Evolutionary conservation across 75 land plant species (phyloP).

Genomic region (Picea glauca): DNA sequence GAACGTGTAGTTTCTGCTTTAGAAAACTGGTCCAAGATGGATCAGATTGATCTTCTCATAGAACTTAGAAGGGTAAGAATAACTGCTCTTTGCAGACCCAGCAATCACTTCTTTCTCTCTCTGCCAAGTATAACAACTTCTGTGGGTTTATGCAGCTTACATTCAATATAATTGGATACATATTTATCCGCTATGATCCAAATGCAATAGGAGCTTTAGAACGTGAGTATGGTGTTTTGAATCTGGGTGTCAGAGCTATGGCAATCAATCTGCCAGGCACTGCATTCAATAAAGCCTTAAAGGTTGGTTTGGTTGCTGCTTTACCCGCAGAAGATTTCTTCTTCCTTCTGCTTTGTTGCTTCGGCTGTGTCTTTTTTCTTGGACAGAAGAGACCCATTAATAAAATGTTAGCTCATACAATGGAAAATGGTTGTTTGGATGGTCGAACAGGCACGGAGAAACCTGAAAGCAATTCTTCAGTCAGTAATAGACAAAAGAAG

Average conservation of each 20-base stretch:
- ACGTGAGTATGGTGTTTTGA: constrained; percentile 43
- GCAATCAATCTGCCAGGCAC: constrained; percentile 76
- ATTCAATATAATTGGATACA: constrained; percentile 58
- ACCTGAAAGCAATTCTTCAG: constrained; percentile 49
- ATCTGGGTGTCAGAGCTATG: constrained; percentile 73
- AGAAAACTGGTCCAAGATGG: constrained; percentile 49
- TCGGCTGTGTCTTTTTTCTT: background rate
- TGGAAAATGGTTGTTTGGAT: constrained; percentile 2
- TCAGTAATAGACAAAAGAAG: constrained; percentile 39
- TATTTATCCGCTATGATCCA: constrained; percentile 51
- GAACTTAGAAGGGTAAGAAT: constrained; percentile 32
- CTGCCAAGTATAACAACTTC: background rate
- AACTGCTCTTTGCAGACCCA: background rate
- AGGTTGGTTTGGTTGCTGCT: constrained; percentile 38
- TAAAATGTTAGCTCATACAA: background rate
- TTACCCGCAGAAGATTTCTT: background rate
- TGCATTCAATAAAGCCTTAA: constrained; percentile 62
- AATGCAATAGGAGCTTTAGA: constrained; percentile 40
- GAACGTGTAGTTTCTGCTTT: constrained; percentile 24
- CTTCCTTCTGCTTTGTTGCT: background rate
- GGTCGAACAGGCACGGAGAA: constrained; percentile 46
- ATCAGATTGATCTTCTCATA: constrained; percentile 53
- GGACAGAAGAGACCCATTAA: background rate
- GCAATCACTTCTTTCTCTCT: background rate
- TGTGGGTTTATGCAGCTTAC: constrained; percentile 39